phyloP scores from a whole-genome alignment of 2,329 filamentous ascomycete species.

The Botrytis tulipae region DNA sequence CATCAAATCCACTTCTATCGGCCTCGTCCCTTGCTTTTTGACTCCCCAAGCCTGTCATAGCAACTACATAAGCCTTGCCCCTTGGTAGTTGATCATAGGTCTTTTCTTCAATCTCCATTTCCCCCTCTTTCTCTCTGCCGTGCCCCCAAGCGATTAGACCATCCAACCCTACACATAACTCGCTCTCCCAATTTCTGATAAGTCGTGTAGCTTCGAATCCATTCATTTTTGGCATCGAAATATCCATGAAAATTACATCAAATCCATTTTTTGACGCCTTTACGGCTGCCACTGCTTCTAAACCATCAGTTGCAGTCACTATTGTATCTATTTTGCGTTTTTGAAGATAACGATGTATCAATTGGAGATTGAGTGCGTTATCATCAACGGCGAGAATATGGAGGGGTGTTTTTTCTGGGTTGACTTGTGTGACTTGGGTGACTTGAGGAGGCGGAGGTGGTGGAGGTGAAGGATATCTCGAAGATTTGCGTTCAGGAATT shows the following conservation, averaged over 20 bases:
- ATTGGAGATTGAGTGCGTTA: constrained; percentile 42
- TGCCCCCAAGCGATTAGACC: neutral
- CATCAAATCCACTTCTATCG: constrained; percentile 51
- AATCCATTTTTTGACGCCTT: constrained; percentile 36
- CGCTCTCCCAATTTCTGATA: constrained; percentile 41
- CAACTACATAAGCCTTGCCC: constrained; percentile 46
- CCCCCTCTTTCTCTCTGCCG: neutral
- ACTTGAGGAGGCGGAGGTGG: neutral
- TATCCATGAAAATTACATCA: constrained; percentile 50
- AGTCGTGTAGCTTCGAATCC: constrained; percentile 47
- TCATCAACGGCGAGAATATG: constrained; percentile 40
- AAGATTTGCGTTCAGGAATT: neutral
- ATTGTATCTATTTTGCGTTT: constrained; percentile 37
- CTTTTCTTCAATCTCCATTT: neutral
- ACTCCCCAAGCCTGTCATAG: constrained; percentile 51
- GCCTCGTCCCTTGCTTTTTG: constrained; percentile 49
- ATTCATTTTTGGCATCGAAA: constrained; percentile 56
- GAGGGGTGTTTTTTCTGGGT: neutral
- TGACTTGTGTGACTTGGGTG: neutral
- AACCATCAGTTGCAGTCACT: constrained; percentile 43
- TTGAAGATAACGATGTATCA: constrained; percentile 35
- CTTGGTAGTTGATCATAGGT: neutral
- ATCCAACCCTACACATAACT: neutral
- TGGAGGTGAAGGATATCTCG: neutral
- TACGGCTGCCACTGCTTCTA: constrained; percentile 42